Base-by-base conservation (phyloP, 2,329 filamentous ascomycete species). In the Colletotrichum aenigma region DNA sequence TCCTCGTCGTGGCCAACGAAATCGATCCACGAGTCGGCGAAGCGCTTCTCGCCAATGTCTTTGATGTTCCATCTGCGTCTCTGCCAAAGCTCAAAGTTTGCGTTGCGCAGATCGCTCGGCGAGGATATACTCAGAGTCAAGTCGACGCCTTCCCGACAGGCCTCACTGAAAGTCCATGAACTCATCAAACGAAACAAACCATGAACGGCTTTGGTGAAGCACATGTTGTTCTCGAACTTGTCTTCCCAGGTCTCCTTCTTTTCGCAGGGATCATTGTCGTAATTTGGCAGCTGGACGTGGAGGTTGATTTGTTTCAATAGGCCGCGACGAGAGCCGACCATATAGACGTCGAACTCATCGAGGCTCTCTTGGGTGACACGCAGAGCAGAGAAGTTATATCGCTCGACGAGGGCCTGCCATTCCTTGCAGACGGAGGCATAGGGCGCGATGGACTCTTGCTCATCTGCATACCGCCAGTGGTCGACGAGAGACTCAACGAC, bases 361-460 rank as follows among this genome's bases (percentile, higher is more conserved):
- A 81, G 65, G 30, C 78, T 73, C 9, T 30, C 55, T 24, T 71
- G 74, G 28, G 76, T 75, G 32, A 82, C 69, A 7, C 71, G 69
- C 21, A 82, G 72, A 16, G 66, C 62, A 12, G 66, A 43, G 67
- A 82, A 82, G 71, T 76, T 80, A 70, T 74, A 70, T 48, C 77
- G 75, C 69, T 82, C 81, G 34, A 82, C 68, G 48, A 77, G 72
- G 15, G 74, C 77, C 15, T 80, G 79, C 81, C 81, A 82, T 24
- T 81, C 78, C 61, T 67, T 66, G 72, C 79, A 80, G 64, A 82
- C 80, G 16, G 78, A 76, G 28, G 80, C 81, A 55, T 80, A 80
- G 32, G 71, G 72, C 12, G 79, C 71, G 52, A 76, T 66, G 52
- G 71, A 74, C 8, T 66, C 71, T 60, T 66, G 38, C 10, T 78